A percentile compares a stretch with the other conserved stretches of the same genome.
Evolutionary conservation across 768 basidiomycete genomes (phyloP).

Genomic region (Amanita jacksonii): DNA sequence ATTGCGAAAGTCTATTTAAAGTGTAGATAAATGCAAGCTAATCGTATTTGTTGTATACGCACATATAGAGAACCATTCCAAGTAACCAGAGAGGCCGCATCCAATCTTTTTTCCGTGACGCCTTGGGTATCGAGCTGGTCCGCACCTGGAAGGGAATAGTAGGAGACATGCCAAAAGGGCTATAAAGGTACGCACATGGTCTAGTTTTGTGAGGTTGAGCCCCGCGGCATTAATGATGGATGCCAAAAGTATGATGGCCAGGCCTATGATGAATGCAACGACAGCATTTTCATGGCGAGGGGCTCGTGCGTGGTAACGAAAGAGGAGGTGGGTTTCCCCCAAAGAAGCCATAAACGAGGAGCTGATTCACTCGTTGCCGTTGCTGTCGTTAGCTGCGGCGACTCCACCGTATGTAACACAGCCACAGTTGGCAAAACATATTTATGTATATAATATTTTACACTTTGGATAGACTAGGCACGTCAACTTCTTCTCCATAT

Average conservation of each 20-base stretch:
- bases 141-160: slow-evolving; percentile 37
- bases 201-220: slow-evolving; percentile 90
- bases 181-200: slow-evolving; percentile 52
- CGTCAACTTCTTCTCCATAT: not conserved
- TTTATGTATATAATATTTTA: no score
- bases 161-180: not conserved
- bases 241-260: slow-evolving; percentile 75
- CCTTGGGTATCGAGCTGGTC: slow-evolving; percentile 68
- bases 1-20: slow-evolving; percentile 57
- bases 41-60: not conserved
- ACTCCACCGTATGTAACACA: no score
- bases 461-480: not conserved
- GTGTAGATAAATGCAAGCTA: not conserved
- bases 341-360: not conserved
- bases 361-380: no score
- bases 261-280: slow-evolving; percentile 74
- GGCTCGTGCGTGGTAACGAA: not conserved
- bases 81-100: slow-evolving; percentile 82
- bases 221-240: slow-evolving; percentile 87
- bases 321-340: not conserved
- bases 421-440: not conserved
- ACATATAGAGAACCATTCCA: slow-evolving; percentile 88
- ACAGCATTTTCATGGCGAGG: slow-evolving; percentile 35
- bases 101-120: slow-evolving; percentile 67
- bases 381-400: no score